Conservation (phyloP, 768 basidiomycete species). For the Panus rudis region DNA sequence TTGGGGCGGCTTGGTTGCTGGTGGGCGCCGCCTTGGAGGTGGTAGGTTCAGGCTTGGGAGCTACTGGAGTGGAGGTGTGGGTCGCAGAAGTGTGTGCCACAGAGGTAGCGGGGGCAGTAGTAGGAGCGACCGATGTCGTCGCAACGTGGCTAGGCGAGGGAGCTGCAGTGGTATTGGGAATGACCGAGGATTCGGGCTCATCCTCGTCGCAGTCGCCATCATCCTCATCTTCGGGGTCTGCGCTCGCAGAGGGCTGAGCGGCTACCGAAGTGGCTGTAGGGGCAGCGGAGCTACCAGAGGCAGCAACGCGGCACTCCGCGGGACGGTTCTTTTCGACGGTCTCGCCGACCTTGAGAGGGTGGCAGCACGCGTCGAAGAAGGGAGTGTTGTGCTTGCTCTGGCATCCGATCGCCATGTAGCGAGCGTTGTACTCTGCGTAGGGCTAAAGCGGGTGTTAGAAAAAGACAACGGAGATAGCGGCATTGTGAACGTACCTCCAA, state of each 20-base stretch:
- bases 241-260: no score
- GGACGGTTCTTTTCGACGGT: conserved; percentile 39
- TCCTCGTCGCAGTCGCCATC: conserved; percentile 30
- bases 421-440: conserved; percentile 50
- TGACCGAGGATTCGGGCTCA: conserved; percentile 5
- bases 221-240: no score
- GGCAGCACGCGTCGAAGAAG: conserved; percentile 68
- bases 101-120: conserved; percentile 6
- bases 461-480: background rate
- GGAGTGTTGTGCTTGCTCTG: conserved; percentile 26
- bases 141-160: conserved; percentile 8
- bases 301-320: conserved; percentile 44
- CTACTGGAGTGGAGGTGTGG: conserved; percentile 9
- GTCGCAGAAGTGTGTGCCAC: conserved; percentile 4
- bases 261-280: conserved; percentile 16
- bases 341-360: conserved; percentile 56
- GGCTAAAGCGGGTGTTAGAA: conserved; percentile 30
- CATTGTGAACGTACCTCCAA: conserved; percentile 36
- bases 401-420: conserved; percentile 55
- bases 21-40: conserved; percentile 5
- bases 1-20: no score
- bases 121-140: conserved; percentile 3
- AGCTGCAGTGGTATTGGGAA: conserved; percentile 5
- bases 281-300: conserved; percentile 9
- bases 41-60: background rate